Evolutionary conservation across 495 filamentous ascomycete genomes (phyloP), one percentile per base, ranked within the genome.

Genomic region (Ramalina intermedia): DNA sequence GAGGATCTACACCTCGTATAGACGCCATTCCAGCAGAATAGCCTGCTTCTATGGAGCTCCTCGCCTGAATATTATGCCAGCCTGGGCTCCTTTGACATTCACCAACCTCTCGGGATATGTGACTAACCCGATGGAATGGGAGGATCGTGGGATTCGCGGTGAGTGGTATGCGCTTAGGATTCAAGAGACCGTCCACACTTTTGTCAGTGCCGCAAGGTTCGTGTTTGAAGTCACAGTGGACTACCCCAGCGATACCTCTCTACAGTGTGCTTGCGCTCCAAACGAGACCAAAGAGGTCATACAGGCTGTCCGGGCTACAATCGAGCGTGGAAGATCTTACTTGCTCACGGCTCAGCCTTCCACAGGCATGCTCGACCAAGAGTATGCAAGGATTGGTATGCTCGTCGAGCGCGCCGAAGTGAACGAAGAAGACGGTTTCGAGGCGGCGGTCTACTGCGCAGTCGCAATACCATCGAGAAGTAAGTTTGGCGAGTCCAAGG

Each of bases 81-180:
- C 17, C n/a, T 51, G 49, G 49, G 49, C 49, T 16, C 49, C 49
- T 24, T 51, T 43, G 9, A 46, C 17, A 20, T 37, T 51, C 6
- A 46, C 14, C 4, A 43, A 35, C 8, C 27, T 51, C 3, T 36
- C 40, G 36, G 48, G 48, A 8, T n/a, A 18, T 41, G 27, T 46
- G 18, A 46, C 42, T 16, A 2, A 8, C 18, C 33, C 49, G 9
- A 37, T 51, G 14, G 41, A 37, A 20, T 47, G 43, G 41, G 41
- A 51, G 17, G 42, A 51, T 18, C 41, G 49, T n/a, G 49, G 49
- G 20, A 14, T 51, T 17, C 24, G 49, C 6, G 42, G 49, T 37
- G 42, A 51, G 16, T 37, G 43, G 41, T 51, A 48, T 38, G 20
- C 35, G 20, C 38, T 39, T 14, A 18, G 37, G 37, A 42, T 49